phyloP scores from a whole-genome alignment of 2,329 filamentous ascomycete genomes.

The Epichloe glyceriae region DNA sequence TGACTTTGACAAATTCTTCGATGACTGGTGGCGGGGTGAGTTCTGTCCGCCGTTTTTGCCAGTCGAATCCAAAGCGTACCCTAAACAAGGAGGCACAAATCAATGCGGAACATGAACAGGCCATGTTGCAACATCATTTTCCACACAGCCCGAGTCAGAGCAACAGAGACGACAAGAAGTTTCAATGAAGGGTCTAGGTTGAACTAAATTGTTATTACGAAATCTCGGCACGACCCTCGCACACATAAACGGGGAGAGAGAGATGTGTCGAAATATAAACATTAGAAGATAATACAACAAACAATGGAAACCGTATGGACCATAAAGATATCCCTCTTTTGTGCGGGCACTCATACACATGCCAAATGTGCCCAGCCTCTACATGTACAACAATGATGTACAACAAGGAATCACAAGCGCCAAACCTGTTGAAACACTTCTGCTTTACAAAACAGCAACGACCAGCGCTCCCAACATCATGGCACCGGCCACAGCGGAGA shows the following conservation, averaged over 20 bases:
- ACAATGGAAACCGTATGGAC: not conserved
- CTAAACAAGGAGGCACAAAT: too few species aligned
- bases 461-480: conserved; percentile 10
- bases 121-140: not conserved
- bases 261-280: not conserved
- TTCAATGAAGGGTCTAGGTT: not conserved
- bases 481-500: conserved; percentile 6
- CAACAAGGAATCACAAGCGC: not conserved
- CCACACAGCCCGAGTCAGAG: too few species aligned
- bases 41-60: too few species aligned
- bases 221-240: not conserved
- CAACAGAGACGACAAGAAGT: too few species aligned
- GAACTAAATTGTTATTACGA: not conserved
- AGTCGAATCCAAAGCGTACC: too few species aligned
- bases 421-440: not conserved
- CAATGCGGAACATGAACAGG: not conserved
- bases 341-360: not conserved
- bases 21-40: too few species aligned
- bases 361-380: not conserved
- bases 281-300: not conserved
- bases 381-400: not conserved
- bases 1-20: too few species aligned
- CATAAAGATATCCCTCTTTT: not conserved
- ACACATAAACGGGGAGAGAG: not conserved
- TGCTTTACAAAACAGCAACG: conserved; percentile 10